These are phyloP conservation scores for Starmerella riodocensis DNA, from an alignment of 805 yeast genomes.

Conservation along the genomic window DNA sequence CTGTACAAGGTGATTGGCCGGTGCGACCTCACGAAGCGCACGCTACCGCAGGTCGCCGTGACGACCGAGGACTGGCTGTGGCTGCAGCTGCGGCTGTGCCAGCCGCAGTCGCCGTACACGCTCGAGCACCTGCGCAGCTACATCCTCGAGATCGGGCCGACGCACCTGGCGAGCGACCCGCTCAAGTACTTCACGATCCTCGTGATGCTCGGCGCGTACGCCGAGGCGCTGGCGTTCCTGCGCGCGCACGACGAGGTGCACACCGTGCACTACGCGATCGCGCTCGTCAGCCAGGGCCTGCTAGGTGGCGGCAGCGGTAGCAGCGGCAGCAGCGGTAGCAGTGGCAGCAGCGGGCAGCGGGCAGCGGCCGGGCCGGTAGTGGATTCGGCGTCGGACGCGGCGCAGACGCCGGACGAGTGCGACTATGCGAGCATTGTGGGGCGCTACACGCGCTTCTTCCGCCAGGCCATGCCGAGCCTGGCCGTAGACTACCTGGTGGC, in stretches of 20 bases:
- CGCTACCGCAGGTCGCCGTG: slow-evolving; percentile 51
- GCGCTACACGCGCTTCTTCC: slow-evolving; percentile 68
- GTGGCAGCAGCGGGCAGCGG: too few relatives aligned
- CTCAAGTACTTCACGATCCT: slow-evolving; percentile 64
- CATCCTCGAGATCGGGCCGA: slow-evolving; percentile 58
- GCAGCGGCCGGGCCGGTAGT: too few relatives aligned
- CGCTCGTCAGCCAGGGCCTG: slow-evolving; percentile 59
- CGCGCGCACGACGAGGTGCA: slow-evolving; percentile 60
- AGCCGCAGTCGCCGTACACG: slow-evolving; percentile 46
- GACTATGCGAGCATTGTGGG: slow-evolving; percentile 40
- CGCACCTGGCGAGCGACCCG: slow-evolving; percentile 51
- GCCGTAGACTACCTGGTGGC: slow-evolving; percentile 81
- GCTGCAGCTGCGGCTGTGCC: slow-evolving; percentile 71
- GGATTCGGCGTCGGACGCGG: too few relatives aligned
- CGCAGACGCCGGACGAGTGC: slow-evolving; percentile 27
- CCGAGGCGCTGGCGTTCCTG: slow-evolving; percentile 57
- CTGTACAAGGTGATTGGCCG: slow-evolving; percentile 88
- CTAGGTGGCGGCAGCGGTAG: too few relatives aligned
- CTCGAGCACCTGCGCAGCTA: slow-evolving; percentile 61
- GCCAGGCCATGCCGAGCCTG: slow-evolving; percentile 72
- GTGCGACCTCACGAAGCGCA: slow-evolving; percentile 53
- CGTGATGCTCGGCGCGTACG: slow-evolving; percentile 66
- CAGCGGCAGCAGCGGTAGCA: too few relatives aligned
- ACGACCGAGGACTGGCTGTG: slow-evolving; percentile 95
- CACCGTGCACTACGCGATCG: slow-evolving; percentile 80